phyloP scores from a whole-genome alignment of 2,329 filamentous ascomycete genomes.

The Aspergillus intermedius region DNA sequence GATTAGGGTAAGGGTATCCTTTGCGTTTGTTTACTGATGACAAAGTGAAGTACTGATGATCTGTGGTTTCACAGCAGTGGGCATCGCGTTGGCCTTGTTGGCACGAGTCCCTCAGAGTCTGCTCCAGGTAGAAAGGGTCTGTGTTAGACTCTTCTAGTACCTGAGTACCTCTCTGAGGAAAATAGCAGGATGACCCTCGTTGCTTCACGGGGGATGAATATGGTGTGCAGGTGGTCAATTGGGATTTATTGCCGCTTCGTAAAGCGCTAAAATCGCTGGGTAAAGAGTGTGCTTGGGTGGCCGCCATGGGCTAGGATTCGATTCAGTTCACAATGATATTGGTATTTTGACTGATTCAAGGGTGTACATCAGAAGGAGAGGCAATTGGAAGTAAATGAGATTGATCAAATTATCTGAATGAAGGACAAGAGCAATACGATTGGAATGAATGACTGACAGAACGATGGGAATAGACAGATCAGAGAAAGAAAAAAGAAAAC shows the following conservation, averaged over 20 bases:
- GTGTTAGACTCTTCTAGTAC: constrained; percentile 28
- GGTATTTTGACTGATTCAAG: not conserved
- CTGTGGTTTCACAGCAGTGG: constrained; percentile 23
- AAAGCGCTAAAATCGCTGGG: constrained; percentile 29
- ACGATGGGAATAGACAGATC: not conserved
- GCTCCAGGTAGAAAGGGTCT: constrained; percentile 36
- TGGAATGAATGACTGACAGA: constrained; percentile 7
- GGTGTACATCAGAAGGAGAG: not conserved
- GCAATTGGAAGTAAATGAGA: not conserved
- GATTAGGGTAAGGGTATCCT: constrained; percentile 8
- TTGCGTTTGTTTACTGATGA: constrained; percentile 18
- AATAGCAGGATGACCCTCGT: constrained; percentile 23
- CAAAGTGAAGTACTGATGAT: constrained; percentile 25
- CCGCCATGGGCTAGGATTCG: constrained; percentile 33
- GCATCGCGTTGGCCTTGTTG: constrained; percentile 25
- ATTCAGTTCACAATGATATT: constrained; percentile 1
- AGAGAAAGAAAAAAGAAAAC: constrained; percentile 8
- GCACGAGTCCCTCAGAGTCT: constrained; percentile 21
- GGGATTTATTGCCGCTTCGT: constrained; percentile 26
- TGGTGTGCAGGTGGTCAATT: constrained; percentile 24
- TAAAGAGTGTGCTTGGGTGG: constrained; percentile 23
- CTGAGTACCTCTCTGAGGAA: constrained; percentile 19
- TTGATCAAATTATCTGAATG: not conserved
- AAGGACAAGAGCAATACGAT: not conserved
- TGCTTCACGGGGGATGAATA: constrained; percentile 20